A percentile compares a stretch with the other conserved stretches of the same genome.
phyloP scores from a whole-genome alignment of 352 stramenopile species.

The Phytophthora rubi region DNA sequence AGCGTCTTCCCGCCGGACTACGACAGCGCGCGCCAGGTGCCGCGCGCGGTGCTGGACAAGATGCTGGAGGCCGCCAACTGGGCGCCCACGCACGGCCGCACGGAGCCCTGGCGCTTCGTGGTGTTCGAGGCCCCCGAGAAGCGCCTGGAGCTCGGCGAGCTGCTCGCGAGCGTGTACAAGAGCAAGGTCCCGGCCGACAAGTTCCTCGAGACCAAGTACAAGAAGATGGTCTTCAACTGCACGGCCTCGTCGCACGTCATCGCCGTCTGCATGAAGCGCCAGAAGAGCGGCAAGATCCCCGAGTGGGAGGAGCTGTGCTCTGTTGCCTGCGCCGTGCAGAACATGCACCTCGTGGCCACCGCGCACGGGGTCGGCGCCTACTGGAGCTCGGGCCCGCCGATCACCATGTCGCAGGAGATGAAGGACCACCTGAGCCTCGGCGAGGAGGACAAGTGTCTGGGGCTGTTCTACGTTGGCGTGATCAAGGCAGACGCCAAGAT shows the following conservation, averaged over 20 bases:
- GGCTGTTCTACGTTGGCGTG: slow-evolving; percentile 86
- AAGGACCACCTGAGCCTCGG: slow-evolving; percentile 77
- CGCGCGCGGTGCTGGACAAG: slow-evolving; percentile 66
- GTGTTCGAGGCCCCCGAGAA: slow-evolving; percentile 68
- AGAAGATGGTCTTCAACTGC: slow-evolving; percentile 83
- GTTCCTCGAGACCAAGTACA: slow-evolving; percentile 81
- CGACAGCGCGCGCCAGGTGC: slow-evolving; percentile 58
- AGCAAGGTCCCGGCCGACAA: slow-evolving; percentile 63
- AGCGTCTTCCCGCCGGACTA: slow-evolving; percentile 81
- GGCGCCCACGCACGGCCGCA: slow-evolving; percentile 81
- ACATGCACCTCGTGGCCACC: slow-evolving; percentile 81
- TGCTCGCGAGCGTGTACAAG: slow-evolving; percentile 78
- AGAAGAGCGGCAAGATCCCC: slow-evolving; percentile 79
- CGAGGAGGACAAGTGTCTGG: slow-evolving; percentile 80
- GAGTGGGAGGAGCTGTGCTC: slow-evolving; percentile 85
- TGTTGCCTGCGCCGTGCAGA: slow-evolving; percentile 82
- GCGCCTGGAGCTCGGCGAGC: slow-evolving; percentile 60
- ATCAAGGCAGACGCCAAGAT: slow-evolving; percentile 54
- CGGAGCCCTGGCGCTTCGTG: slow-evolving; percentile 87
- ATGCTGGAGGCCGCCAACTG: slow-evolving; percentile 85
- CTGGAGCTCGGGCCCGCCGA: slow-evolving; percentile 80
- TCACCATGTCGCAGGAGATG: slow-evolving; percentile 76
- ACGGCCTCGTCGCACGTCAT: slow-evolving; percentile 75
- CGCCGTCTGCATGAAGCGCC: slow-evolving; percentile 89
- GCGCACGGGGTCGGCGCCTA: slow-evolving; percentile 79